phyloP scores from a whole-genome alignment of 1,284 basidiomycete genomes.

The Abortiporus biennis region DNA sequence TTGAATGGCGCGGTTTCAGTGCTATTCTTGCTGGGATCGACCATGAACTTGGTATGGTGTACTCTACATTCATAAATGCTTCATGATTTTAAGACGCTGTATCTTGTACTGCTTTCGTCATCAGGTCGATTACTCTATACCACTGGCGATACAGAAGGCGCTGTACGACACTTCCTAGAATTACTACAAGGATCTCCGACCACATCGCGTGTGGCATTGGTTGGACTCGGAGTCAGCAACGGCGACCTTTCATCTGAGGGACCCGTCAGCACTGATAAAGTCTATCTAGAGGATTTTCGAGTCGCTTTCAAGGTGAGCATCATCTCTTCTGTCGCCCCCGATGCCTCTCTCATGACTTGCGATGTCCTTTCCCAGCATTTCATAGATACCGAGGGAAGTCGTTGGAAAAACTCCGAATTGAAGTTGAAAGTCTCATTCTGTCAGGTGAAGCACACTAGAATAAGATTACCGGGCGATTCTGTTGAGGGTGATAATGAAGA shows the following conservation, averaged over 20 bases:
- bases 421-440: constrained; percentile 58
- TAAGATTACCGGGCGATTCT: constrained; percentile 48
- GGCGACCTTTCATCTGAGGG: constrained; percentile 14
- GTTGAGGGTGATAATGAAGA: constrained; percentile 34
- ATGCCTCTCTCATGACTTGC: background rate
- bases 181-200: constrained; percentile 39
- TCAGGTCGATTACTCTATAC: constrained; percentile 74
- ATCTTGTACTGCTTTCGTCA: constrained; percentile 1
- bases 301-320: constrained; percentile 64
- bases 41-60: constrained; percentile 59
- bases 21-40: constrained; percentile 67
- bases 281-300: constrained; percentile 73
- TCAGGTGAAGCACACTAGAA: constrained; percentile 40
- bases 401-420: constrained; percentile 34
- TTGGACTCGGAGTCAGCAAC: constrained; percentile 13
- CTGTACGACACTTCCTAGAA: constrained; percentile 63
- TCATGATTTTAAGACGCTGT: background rate
- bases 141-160: constrained; percentile 63
- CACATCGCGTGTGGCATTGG: constrained; percentile 4
- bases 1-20: constrained; percentile 42
- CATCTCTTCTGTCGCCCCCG: constrained; percentile 1
- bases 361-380: constrained; percentile 46
- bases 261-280: constrained; percentile 41
- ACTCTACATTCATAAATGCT: background rate
- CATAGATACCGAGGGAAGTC: constrained; percentile 42